A percentile compares a stretch with the other conserved stretches of the same genome.
phyloP scores from a whole-genome alignment of 1,284 basidiomycete genomes.

The Waitea zeae region DNA sequence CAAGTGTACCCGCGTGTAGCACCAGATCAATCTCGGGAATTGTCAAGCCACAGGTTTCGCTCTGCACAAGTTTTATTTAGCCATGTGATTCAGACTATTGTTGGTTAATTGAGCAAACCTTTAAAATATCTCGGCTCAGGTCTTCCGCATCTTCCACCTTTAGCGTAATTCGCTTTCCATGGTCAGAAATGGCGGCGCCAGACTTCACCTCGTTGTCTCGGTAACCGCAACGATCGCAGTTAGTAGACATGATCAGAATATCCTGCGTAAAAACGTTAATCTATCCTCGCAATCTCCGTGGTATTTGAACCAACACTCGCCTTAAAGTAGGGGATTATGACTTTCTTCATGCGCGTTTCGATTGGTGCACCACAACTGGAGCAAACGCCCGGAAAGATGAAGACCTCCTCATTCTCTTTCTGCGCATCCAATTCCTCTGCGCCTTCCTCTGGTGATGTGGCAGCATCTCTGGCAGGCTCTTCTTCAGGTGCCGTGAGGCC shows the following conservation, averaged over 20 bases:
- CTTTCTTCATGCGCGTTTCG: conserved; percentile 90
- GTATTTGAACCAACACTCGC: conserved; percentile 21
- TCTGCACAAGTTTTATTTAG: conserved; percentile 28
- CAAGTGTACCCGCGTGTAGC: conserved; percentile 86
- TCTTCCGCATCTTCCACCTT: conserved; percentile 91
- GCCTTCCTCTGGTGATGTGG: conserved; percentile 8
- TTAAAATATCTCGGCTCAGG: conserved; percentile 86
- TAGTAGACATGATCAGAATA: conserved; percentile 96
- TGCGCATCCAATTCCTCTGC: conserved; percentile 18
- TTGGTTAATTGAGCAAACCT: conserved; percentile 36
- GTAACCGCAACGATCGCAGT: conserved; percentile 91
- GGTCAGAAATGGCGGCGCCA: conserved; percentile 71
- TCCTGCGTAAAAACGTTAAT: conserved; percentile 37
- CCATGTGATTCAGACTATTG: background rate
- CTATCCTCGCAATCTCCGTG: conserved; percentile 1
- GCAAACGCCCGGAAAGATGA: conserved; percentile 78
- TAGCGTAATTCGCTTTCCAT: conserved; percentile 78
- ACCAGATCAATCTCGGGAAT: conserved; percentile 95
- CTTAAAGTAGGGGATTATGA: conserved; percentile 97
- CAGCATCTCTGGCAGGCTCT: conserved; percentile 4
- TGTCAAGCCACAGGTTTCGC: conserved; percentile 78
- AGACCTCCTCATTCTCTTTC: conserved; percentile 65
- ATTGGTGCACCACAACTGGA: conserved; percentile 77
- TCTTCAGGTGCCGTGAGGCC: conserved; percentile 38
- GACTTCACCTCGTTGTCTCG: conserved; percentile 97